A percentile compares a stretch with the other conserved stretches of the same genome.
Conservation (phyloP, 352 stramenopile genomes). For the Globisporangium solare region DNA sequence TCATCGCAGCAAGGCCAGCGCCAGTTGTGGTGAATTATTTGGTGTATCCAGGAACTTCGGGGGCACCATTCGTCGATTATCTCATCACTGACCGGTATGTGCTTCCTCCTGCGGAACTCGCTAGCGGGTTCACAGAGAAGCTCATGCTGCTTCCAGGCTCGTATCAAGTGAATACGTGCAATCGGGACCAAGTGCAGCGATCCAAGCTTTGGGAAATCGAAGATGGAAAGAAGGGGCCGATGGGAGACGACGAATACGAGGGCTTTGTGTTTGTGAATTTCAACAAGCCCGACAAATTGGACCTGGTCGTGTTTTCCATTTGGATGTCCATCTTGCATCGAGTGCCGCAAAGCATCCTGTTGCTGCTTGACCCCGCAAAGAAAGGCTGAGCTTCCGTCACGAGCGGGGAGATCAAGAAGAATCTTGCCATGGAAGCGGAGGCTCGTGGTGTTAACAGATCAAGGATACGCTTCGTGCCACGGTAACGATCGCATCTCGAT, state of each 20-base stretch:
- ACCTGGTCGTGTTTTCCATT: conserved; percentile 51
- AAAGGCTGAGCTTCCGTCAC: conserved; percentile 8
- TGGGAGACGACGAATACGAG: conserved; percentile 3
- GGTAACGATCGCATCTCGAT: conserved; percentile 15
- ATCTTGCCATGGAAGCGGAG: conserved; percentile 44
- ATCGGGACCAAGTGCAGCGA: conserved; percentile 11
- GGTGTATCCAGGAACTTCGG: conserved; percentile 75
- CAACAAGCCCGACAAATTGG: conserved; percentile 88
- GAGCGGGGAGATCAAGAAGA: conserved; percentile 33
- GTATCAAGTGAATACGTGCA: conserved; percentile 84
- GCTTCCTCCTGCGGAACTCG: conserved; percentile 30
- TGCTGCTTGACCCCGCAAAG: conserved; percentile 45
- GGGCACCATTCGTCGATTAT: conserved; percentile 76
- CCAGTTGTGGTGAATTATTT: conserved; percentile 80
- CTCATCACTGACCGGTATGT: conserved; percentile 61
- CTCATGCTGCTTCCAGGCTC: conserved; percentile 63
- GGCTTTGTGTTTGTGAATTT: conserved; percentile 78
- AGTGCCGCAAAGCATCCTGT: conserved; percentile 47
- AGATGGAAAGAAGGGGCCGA: not conserved
- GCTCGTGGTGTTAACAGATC: conserved; percentile 38
- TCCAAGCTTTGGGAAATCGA: conserved; percentile 20
- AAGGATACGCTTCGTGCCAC: conserved; percentile 52
- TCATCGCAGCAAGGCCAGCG: conserved; percentile 46
- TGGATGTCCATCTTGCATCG: conserved; percentile 71
- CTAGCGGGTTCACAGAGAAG: conserved; percentile 58